Conservation (phyloP, 2,329 filamentous ascomycete species). For the Trichoderma semiorbis region DNA sequence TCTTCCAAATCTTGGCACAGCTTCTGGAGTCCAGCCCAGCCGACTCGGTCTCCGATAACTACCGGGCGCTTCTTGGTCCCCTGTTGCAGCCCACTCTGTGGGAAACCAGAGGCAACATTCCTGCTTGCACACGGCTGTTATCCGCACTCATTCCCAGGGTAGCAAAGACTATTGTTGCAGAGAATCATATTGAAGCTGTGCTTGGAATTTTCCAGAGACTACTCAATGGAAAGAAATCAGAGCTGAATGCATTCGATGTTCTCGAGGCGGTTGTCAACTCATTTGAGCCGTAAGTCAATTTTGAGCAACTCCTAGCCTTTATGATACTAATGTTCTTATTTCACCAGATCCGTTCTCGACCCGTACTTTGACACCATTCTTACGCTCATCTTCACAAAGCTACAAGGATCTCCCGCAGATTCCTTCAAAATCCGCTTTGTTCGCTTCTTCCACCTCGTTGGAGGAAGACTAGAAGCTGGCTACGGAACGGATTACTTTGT, state of each 20-base stretch:
- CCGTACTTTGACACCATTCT: slow-evolving; percentile 78
- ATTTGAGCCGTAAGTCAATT: slow-evolving; percentile 62
- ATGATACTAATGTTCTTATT: not conserved
- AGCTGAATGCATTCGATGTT: slow-evolving; percentile 83
- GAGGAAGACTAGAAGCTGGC: slow-evolving; percentile 72
- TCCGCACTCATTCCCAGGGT: slow-evolving; percentile 79
- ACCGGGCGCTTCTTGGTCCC: slow-evolving; percentile 72
- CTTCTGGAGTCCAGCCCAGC: slow-evolving; percentile 82
- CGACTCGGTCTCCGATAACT: slow-evolving; percentile 74
- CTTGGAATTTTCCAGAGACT: slow-evolving; percentile 96
- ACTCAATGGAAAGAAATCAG: slow-evolving; percentile 75
- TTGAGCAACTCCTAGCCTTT: not conserved
- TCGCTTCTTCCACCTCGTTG: slow-evolving; percentile 90
- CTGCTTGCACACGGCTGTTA: slow-evolving; percentile 81
- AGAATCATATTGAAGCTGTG: slow-evolving; percentile 80
- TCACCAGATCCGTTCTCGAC: slow-evolving; percentile 58
- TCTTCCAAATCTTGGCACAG: slow-evolving; percentile 92
- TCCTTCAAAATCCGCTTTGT: slow-evolving; percentile 83
- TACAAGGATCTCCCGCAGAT: slow-evolving; percentile 68
- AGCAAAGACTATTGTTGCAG: slow-evolving; percentile 66
- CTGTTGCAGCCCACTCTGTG: slow-evolving; percentile 80
- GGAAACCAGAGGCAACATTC: slow-evolving; percentile 91
- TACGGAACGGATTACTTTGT: slow-evolving; percentile 92
- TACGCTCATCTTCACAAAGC: slow-evolving; percentile 73
- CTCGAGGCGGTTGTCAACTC: slow-evolving; percentile 74